Conservation (phyloP, 202 grass and related monocot species). For the Cymbopogon flexuosus region DNA sequence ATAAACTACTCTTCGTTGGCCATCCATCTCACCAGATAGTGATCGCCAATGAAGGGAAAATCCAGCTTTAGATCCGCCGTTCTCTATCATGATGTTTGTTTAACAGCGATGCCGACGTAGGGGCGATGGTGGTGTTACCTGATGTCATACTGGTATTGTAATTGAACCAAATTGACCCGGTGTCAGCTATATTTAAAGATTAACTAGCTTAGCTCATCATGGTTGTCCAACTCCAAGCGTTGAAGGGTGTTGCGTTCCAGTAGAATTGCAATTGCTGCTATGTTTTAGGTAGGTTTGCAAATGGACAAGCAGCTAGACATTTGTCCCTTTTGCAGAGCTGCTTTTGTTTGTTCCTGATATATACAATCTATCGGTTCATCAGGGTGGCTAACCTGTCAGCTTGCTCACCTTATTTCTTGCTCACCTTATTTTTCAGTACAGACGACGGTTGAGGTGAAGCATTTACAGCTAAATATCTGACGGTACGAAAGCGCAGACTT, state of each 20-base stretch:
- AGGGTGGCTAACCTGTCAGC: background rate
- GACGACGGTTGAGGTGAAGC: background rate
- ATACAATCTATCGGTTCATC: background rate
- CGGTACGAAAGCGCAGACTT: background rate
- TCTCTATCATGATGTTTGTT: background rate
- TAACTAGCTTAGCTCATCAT: constrained; percentile 9
- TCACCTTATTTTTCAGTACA: background rate
- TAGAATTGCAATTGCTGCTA: background rate
- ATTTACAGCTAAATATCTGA: background rate
- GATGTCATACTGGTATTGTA: constrained; percentile 1
- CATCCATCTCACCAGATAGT: constrained; percentile 27
- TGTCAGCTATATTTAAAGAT: background rate
- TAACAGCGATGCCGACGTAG: background rate
- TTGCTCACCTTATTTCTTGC: background rate
- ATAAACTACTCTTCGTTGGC: background rate
- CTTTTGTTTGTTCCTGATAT: background rate
- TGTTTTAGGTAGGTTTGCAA: background rate
- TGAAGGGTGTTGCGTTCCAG: background rate
- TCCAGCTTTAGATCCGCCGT: constrained; percentile 30
- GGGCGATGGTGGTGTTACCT: background rate
- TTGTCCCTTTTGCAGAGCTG: constrained; percentile 13
- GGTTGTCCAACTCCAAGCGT: background rate
- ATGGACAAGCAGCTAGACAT: background rate
- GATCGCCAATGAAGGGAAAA: constrained; percentile 20
- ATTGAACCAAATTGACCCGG: background rate